These are phyloP conservation scores for Trichoderma gracile DNA, from an alignment of 2,329 filamentous ascomycete genomes.

Conservation along the genomic window DNA sequence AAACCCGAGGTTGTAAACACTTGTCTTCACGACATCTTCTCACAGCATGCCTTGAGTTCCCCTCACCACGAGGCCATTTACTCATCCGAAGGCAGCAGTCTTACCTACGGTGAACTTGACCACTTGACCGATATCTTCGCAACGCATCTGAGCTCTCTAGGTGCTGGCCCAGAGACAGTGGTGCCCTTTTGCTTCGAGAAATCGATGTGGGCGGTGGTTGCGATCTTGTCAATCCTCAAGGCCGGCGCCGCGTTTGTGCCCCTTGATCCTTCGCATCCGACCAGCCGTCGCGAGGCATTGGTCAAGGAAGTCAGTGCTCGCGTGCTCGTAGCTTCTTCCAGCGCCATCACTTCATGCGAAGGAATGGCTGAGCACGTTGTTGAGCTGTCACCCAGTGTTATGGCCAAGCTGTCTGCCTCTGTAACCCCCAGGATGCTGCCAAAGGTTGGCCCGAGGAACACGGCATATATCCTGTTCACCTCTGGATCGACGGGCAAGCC, in stretches of 20 bases:
- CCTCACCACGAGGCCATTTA: conserved; percentile 23
- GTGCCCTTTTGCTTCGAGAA: conserved; percentile 29
- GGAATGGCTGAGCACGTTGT: conserved; percentile 8
- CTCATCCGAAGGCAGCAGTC: conserved; percentile 14
- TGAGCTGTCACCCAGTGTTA: conserved; percentile 4
- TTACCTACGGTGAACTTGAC: conserved; percentile 23
- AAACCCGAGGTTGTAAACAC: neutral
- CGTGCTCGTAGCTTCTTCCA: conserved; percentile 23
- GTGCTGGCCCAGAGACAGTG: conserved; percentile 33
- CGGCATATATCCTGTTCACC: conserved; percentile 24
- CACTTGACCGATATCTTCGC: conserved; percentile 11
- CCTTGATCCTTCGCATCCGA: conserved; percentile 32
- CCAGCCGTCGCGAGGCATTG: conserved; percentile 15
- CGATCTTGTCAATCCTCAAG: conserved; percentile 34
- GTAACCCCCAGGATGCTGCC: neutral
- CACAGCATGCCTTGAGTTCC: neutral
- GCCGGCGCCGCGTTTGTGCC: conserved; percentile 34
- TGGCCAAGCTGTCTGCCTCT: conserved; percentile 1
- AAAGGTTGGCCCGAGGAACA: conserved; percentile 3
- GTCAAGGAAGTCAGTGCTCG: conserved; percentile 21
- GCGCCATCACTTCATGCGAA: neutral
- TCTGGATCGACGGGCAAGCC: conserved; percentile 22
- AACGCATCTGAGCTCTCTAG: conserved; percentile 23
- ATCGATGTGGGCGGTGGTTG: conserved; percentile 30
- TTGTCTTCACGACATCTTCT: conserved; percentile 14